Conservation (phyloP, 441 rosid species). For the Croton laevigatus region DNA sequence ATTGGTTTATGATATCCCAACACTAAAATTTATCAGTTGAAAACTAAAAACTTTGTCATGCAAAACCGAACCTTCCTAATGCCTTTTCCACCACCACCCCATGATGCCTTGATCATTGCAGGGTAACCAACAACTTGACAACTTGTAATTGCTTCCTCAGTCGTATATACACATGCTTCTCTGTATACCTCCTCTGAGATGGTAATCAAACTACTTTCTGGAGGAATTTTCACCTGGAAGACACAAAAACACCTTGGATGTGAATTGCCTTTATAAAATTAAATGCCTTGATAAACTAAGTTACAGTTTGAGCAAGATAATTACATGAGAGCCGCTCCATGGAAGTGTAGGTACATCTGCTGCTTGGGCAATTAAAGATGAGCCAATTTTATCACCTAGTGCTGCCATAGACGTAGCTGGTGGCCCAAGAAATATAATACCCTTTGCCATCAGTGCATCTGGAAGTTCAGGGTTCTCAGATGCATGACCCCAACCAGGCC, state of each 20-base stretch:
- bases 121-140: conserved; percentile 99
- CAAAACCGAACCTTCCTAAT: conserved; percentile 83
- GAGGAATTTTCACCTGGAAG: conserved; percentile 81
- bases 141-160: conserved; percentile 98
- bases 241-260: conserved; percentile 23
- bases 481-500: conserved; percentile 99
- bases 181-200: conserved; percentile 91
- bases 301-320: conserved; percentile 16
- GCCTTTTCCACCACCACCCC: conserved; percentile 99
- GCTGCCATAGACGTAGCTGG: conserved; percentile 94
- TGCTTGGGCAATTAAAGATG: conserved; percentile 99
- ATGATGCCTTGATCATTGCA: conserved; percentile 99
- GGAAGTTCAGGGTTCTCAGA: conserved; percentile 99
- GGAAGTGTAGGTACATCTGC: conserved; percentile 99
- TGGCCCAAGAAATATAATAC: conserved; percentile 94
- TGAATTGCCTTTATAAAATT: conserved; percentile 17
- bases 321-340: conserved; percentile 99
- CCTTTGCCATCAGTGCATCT: conserved; percentile 85
- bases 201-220: conserved; percentile 69
- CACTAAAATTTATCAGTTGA: conserved; percentile 7
- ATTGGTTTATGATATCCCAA: conserved; percentile 13
- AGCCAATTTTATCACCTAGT: conserved; percentile 98
- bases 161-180: conserved; percentile 95
- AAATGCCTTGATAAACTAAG: neutral
- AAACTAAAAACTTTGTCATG: conserved; percentile 10